Base-by-base conservation (phyloP, 176 grass and related monocot genomes). In the Ensete glaucum region DNA sequence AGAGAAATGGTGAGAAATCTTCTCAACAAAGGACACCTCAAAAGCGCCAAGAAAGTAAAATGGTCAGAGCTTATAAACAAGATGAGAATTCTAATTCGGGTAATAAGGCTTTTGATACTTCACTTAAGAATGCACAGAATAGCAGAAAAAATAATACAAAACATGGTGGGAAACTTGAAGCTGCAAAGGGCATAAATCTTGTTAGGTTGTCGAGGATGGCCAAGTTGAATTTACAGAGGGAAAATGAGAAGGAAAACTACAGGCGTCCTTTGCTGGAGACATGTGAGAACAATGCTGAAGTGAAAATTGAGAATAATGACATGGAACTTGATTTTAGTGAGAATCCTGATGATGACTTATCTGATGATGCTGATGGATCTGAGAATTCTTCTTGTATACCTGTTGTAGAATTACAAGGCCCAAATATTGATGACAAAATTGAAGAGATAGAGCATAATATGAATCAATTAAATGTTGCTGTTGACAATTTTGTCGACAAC, bases 321-420 rank as follows among this genome's bases (percentile, higher is more conserved):
- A 89, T 98, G 95, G 95, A 98, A 60, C 91, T 98, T 79, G 86
- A 98, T 81, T 98, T 98, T 75, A 84, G 82, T 80, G 95, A 98
- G 83, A 98, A 93, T 80, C 77, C 75, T 83, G 95, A 93, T 81
- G 88, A 79, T 26, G 90, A 93, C 81, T 75, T 54, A 25, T 77
- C 80, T 80, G 95, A 98, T 73, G 95, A 98, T 75, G 65, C 83
- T 53, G 90, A 98, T 82, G 85, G 54, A 72, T 72, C 71, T 3
- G 94, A 97, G 52, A 88, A 81, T 86, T 81, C 66, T 73, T 74
- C 77, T 82, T 87, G 80, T 56, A 67, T 72, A 22, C 67, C 63
- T 65, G 25, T 54, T 72, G 90, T 81, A 74, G 92, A 84, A 54
- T 80, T 77, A 64, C 55, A 26, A 26, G 73, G 74, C 77, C 76